Evolutionary conservation across 2,329 filamentous ascomycete species (phyloP), one percentile per base, ranked within the genome.

Genomic region (Elsinoe fawcettii): DNA sequence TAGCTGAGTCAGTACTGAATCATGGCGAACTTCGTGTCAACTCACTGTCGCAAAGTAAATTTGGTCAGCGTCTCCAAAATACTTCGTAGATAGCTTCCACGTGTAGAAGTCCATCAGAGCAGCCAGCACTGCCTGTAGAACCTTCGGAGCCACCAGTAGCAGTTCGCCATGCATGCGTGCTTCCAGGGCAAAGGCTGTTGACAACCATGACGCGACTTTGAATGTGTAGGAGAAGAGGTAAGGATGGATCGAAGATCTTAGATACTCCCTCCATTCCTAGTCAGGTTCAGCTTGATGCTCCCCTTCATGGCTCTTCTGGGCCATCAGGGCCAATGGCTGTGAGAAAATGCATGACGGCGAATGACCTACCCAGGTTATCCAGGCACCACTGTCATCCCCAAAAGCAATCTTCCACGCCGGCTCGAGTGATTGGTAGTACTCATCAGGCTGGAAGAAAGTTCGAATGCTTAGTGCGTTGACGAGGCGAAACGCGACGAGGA

Each of bases 371-470:
- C 93, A 99, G 61, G 93, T 99, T 66, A 96, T 80, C 89, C 92
- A 99, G 25, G 92, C 89, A 61, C 88, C 87, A 70, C 85, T 87
- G 12, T 78, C 70, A 2, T 76, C 67, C 20, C 91, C 91, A 77
- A 96, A 96, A 2, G 88, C 87, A 57, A 93, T 79, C 65, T 85
- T 78, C 91, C 92, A 97, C 63, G 93, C 93, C 55, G 93, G 92
- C 74, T 99, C 93, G 44, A 97, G 81, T 1, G 90, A 87, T 69
- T 99, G 93, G 67, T 93, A 99, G 76, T 89, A 97, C 72, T 99
- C 93, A 75, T 99, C 93, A 25, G 93, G 93, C 72, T 99, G 93
- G 74, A 99, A 99, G 71, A 96, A 99, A 18, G 93, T 97, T 63
- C 82, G 78, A 58, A 95, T 77, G 61, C 79, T 83, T 64, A 93